Conservation (phyloP, 176 grass and related monocot genomes). For the Cocos nucifera region DNA sequence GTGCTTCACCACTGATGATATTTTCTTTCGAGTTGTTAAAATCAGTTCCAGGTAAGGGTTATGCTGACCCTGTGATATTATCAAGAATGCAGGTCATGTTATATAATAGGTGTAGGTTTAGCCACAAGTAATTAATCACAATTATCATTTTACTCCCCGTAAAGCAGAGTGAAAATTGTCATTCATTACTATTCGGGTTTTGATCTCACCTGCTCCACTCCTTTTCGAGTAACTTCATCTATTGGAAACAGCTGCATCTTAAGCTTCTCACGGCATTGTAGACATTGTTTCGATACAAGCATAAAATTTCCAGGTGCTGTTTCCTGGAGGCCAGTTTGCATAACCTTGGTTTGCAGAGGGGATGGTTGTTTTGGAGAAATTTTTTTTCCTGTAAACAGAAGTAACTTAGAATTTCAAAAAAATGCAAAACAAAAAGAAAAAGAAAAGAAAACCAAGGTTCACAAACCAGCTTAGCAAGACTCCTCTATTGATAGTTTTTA, state of each 20-base stretch:
- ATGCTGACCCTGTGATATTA: conserved; percentile 52
- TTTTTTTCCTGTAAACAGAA: too few species aligned
- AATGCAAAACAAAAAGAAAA: too few species aligned
- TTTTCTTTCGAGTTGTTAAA: conserved; percentile 77
- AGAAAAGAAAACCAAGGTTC: too few species aligned
- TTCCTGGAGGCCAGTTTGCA: conserved; percentile 12
- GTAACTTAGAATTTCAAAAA: too few species aligned
- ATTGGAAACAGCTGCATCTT: conserved; percentile 93
- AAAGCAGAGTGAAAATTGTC: neutral
- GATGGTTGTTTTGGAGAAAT: conserved; percentile 17
- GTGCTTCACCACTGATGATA: conserved; percentile 94
- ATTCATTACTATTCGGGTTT: neutral
- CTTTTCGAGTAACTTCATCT: conserved; percentile 41
- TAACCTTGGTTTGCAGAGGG: conserved; percentile 9
- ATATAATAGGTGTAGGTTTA: neutral
- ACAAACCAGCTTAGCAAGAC: too few species aligned
- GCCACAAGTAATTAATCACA: neutral
- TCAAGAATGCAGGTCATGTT: neutral
- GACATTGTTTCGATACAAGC: conserved; percentile 23
- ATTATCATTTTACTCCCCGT: neutral
- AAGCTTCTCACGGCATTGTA: conserved; percentile 42
- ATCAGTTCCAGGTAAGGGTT: conserved; percentile 88
- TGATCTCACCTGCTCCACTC: conserved; percentile 59
- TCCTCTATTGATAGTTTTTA: too few species aligned
- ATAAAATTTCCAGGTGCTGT: conserved; percentile 18